Percentiles rank a stretch among this genome's conserved stretches.
Evolutionary conservation across 176 grass and related monocot species (phyloP).

Genomic region (Bothriochloa decipiens): DNA sequence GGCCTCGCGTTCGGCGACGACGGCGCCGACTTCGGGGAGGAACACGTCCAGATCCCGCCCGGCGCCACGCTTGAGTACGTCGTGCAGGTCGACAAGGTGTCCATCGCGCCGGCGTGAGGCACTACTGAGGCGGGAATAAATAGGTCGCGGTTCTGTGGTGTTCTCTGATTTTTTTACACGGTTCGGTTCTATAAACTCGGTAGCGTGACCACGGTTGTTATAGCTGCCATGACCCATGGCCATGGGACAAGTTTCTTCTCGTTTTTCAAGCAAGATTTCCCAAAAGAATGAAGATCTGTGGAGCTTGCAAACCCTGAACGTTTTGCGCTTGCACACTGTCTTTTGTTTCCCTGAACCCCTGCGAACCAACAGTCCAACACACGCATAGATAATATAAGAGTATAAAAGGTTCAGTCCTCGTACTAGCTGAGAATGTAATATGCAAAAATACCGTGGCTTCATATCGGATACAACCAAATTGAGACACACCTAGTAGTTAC

Average conservation of each 20-base stretch:
- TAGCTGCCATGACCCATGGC: not conserved
- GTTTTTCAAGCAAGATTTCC: not conserved
- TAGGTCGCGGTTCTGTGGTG: not conserved
- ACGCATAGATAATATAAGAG: not conserved
- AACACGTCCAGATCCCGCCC: constrained; percentile 46
- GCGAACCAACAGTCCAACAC: not conserved
- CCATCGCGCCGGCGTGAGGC: constrained; percentile 78
- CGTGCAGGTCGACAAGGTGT: constrained; percentile 94
- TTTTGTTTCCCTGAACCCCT: not conserved
- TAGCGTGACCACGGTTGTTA: not conserved
- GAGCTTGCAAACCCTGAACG: not conserved
- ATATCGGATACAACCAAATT: not conserved
- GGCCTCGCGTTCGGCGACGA: constrained; percentile 75
- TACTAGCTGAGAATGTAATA: not conserved
- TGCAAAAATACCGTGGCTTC: not conserved
- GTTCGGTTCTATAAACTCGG: not conserved
- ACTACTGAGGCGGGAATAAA: not conserved
- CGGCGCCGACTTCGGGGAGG: constrained; percentile 70
- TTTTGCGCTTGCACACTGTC: not conserved
- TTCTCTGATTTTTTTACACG: not conserved
- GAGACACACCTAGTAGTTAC: not conserved
- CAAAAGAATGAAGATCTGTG: not conserved
- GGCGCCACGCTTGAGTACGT: constrained; percentile 70
- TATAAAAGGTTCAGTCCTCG: not conserved
- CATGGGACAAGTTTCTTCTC: not conserved